Base-by-base conservation (phyloP, 2,329 filamentous ascomycete genomes). In the Diaporthe citrichinensis region DNA sequence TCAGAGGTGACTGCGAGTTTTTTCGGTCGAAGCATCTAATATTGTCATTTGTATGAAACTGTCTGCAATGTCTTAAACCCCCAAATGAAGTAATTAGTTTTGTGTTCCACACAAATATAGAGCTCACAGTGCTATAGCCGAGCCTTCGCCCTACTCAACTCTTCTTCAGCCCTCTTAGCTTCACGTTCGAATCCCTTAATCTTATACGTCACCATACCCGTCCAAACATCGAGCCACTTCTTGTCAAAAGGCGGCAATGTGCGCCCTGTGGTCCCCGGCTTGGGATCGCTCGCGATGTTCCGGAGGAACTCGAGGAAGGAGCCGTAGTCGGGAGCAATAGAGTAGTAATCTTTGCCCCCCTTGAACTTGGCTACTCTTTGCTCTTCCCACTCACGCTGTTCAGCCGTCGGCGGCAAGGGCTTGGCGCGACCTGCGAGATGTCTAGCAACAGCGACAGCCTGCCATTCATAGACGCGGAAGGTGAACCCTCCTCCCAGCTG, bases 201-300 rank as follows among this genome's bases (percentile, higher is more conserved):
- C 76, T 83, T 83, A 14, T 79, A 72, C 1, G 71, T 76, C 4
- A 81, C 78, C 81, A 84, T 83, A 0, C 79, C 78, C 36, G 78
- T 78, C 82, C 82, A 84, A 6, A 81, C 53, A 2, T 82, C 80
- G 2, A 82, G 73, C 85, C 85, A 86, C 31, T 81, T 81, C 36
- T 81, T 81, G 17, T 87, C 83, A 71, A 87, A 89, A 2, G 80
- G 81, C 2, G 86, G 86, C 41, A 88, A 77, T 15, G 78, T 78
- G 9, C 86, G 82, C 0, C 86, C 87, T 0, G 82, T 83, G 4
- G 82, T 82, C 0, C 83, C 84, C 7, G 81, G 78, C 0, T 78
- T 80, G 3, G 87, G 86, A 9, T 87, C 82, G 0, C 87, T 86
- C 0, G 86, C 86, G 36, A 88, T 80, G 6, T 76, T 74, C 0